phyloP scores from a whole-genome alignment of 805 yeast genomes.

The Candida railenensis region DNA sequence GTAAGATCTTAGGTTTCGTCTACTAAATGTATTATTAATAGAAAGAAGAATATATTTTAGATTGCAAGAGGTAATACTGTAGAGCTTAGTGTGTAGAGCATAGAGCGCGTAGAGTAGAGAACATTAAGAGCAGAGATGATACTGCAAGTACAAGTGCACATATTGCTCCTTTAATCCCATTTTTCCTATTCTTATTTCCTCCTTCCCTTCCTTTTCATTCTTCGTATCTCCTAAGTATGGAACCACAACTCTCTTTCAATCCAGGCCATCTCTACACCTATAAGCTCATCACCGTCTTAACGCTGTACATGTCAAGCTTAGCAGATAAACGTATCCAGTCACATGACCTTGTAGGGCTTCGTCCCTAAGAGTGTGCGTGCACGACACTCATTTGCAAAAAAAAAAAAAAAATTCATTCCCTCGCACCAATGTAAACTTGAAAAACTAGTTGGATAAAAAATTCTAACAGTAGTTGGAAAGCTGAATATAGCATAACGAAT shows the following conservation, averaged over 20 bases:
- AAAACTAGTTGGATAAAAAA: conserved; percentile 1
- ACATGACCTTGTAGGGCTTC: conserved; percentile 2
- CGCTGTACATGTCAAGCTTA: too few species aligned
- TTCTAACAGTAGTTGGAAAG: neutral
- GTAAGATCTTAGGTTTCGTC: conserved; percentile 97
- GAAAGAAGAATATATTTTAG: neutral
- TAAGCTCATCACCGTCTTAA: too few species aligned
- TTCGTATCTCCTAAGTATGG: too few species aligned
- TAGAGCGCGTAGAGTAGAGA: too few species aligned
- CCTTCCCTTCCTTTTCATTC: too few species aligned
- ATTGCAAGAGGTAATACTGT: neutral
- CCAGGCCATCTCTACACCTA: too few species aligned
- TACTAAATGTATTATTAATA: conserved; percentile 51
- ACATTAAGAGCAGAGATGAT: too few species aligned
- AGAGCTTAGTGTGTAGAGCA: neutral
- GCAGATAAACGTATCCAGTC: too few species aligned
- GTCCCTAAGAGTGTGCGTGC: conserved; percentile 1
- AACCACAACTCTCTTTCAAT: too few species aligned
- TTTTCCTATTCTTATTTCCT: too few species aligned
- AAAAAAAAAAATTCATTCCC: conserved; percentile 2
- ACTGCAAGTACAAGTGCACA: too few species aligned
- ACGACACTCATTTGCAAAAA: neutral
- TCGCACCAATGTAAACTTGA: neutral
- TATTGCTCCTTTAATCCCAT: too few species aligned
- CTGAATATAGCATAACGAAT: conserved; percentile 1